Conservation (phyloP, 2,329 filamentous ascomycete genomes). For the Neospermospora avenae region DNA sequence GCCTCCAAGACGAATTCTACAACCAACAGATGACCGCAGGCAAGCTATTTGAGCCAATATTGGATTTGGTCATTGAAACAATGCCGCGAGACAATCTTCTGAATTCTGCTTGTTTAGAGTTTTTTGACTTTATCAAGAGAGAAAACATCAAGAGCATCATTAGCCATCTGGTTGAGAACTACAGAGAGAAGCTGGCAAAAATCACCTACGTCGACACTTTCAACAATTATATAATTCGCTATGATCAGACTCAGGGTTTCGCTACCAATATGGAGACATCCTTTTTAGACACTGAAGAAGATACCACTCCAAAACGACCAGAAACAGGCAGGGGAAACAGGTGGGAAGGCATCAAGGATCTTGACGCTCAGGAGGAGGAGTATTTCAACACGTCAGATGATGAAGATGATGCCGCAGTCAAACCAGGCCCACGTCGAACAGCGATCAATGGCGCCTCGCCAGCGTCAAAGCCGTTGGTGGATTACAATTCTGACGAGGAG, state of each 20-base stretch:
- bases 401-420: constrained; percentile 63
- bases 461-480: constrained; percentile 71
- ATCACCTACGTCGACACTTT: constrained; percentile 88
- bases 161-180: constrained; percentile 78
- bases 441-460: constrained; percentile 60
- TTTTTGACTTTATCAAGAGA: constrained; percentile 87
- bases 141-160: constrained; percentile 79
- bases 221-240: constrained; percentile 67
- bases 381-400: constrained; percentile 93
- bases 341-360: constrained; percentile 73
- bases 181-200: constrained; percentile 70
- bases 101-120: constrained; percentile 88
- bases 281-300: constrained; percentile 65
- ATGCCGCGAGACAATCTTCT: constrained; percentile 91
- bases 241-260: constrained; percentile 74
- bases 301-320: constrained; percentile 44
- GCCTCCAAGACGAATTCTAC: constrained; percentile 88
- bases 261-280: constrained; percentile 62
- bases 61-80: constrained; percentile 79
- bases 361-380: constrained; percentile 83
- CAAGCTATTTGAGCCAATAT: constrained; percentile 76
- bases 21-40: constrained; percentile 80
- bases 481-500: constrained; percentile 93
- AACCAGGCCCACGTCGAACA: constrained; percentile 16
- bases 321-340: constrained; percentile 55